These are phyloP conservation scores for Antrodiella citrinella DNA, from an alignment of 768 basidiomycete genomes.

Conservation along the genomic window DNA sequence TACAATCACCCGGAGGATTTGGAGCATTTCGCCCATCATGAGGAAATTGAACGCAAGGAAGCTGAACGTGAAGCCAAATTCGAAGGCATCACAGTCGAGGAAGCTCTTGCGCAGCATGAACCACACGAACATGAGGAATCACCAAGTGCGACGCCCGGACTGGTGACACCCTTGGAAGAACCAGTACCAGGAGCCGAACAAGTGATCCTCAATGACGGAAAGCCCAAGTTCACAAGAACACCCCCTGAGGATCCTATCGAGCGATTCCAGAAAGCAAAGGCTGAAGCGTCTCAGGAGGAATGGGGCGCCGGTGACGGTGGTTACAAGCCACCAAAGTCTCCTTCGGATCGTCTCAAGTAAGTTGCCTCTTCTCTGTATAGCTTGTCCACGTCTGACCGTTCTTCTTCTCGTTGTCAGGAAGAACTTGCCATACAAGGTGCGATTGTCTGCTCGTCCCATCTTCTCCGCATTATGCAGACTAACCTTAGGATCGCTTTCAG, in stretches of 20 bases:
- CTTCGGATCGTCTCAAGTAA: slow-evolving; percentile 66
- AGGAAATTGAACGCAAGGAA: slow-evolving; percentile 75
- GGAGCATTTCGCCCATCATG: slow-evolving; percentile 90
- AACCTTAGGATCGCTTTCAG: slow-evolving; percentile 58
- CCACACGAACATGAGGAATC: slow-evolving; percentile 18
- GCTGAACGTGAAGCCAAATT: slow-evolving; percentile 76
- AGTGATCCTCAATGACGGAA: slow-evolving; percentile 12
- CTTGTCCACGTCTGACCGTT: too few species aligned
- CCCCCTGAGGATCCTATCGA: slow-evolving; percentile 58
- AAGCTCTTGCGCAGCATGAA: slow-evolving; percentile 52
- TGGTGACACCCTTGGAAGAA: too few species aligned
- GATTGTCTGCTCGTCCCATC: slow-evolving; percentile 6
- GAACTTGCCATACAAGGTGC: slow-evolving; percentile 86
- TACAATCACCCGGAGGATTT: slow-evolving; percentile 91
- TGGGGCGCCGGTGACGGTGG: slow-evolving; percentile 42
- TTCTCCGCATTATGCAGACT: slow-evolving; percentile 29
- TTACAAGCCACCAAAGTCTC: slow-evolving; percentile 20
- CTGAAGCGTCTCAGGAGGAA: slow-evolving; percentile 34
- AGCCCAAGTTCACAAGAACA: slow-evolving; percentile 48
- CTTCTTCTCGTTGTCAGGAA: too few species aligned
- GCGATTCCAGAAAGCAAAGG: slow-evolving; percentile 48
- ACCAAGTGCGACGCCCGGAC: background rate
- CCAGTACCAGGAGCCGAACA: slow-evolving; percentile 3
- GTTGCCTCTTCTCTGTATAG: too few species aligned
- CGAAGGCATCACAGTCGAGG: slow-evolving; percentile 75